Percentiles rank a stretch among this genome's conserved stretches.
Conservation (phyloP, 2,329 filamentous ascomycete genomes). For the Fusarium fujikuroi region DNA sequence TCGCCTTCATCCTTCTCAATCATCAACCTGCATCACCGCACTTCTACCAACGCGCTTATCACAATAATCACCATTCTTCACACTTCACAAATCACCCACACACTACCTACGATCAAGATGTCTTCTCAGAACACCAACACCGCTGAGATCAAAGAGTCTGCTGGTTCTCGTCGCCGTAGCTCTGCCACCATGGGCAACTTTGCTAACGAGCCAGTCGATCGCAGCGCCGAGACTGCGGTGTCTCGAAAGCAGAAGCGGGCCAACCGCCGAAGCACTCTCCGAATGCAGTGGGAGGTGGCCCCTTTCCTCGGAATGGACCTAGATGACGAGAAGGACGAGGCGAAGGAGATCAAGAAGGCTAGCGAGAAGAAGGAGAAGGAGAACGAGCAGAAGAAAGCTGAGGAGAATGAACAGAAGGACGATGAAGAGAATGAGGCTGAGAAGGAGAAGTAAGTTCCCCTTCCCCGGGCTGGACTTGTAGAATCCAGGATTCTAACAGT, state of each 20-base stretch:
- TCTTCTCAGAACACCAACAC: too few relatives aligned
- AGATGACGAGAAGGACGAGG: neutral
- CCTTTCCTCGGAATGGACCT: neutral
- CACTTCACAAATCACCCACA: too few relatives aligned
- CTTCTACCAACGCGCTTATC: too few relatives aligned
- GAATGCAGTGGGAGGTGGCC: neutral
- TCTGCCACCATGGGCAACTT: neutral
- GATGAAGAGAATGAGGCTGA: neutral
- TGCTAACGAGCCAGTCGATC: neutral
- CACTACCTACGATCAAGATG: too few relatives aligned
- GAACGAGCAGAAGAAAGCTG: neutral
- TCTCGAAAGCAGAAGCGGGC: neutral
- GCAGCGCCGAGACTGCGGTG: neutral
- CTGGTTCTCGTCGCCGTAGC: too few relatives aligned
- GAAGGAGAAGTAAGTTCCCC: neutral
- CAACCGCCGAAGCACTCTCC: neutral
- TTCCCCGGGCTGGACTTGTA: neutral
- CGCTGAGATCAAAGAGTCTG: too few relatives aligned
- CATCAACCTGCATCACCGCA: neutral
- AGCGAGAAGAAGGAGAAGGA: neutral
- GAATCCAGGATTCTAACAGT: neutral
- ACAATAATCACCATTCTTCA: neutral
- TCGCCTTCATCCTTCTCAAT: neutral
- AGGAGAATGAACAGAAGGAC: neutral
- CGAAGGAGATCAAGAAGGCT: fast-evolving